Evolutionary conservation across 2,329 filamentous ascomycete species (phyloP), one percentile per base, ranked within the genome.

Genomic region (Chaetomiaceae sp.): DNA sequence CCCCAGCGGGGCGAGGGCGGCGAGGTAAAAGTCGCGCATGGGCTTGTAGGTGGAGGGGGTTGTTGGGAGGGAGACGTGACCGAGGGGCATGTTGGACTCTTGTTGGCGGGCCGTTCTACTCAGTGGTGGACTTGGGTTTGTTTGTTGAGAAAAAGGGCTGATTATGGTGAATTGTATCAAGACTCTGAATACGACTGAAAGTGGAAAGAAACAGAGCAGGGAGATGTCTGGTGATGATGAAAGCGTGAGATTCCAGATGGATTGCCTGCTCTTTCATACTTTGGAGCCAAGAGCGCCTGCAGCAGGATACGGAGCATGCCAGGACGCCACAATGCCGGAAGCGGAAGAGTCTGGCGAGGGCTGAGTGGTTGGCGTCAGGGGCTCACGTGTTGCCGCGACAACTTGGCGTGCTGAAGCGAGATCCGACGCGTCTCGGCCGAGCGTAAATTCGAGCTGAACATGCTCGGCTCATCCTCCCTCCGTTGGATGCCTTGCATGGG

Each of bases 11-110:
- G 39, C 25, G 36, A 61, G 58, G 36, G 36, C 34, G 48, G 51
- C 48, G 15, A 55, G 25, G 51, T 61, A 61, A 36, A 61, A 61
- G 34, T 54, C 54, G 34, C 58, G 57, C 59, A 60, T 60, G 19
- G 38, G 36, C 19, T 51, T 50, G 55, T 49, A 61, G 42, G 53
- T 52, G 15, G 27, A 31, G 33, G 51, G 44, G 11, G 52, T 55
- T 7, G 53, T 52, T 27, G 59, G 50, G 22, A 61, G 54, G 23
- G 49, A 55, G 39, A 58, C 49, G 48, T 61, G 59, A 23, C 42
- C 29, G 52, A 61, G 43, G 17, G 54, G 40, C 58, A 60, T n/a
- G n/a, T n/a, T n/a, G n/a, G n/a, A n/a, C n/a, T n/a, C n/a, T n/a
- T n/a, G n/a, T n/a, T 60, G n/a, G 25, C 33, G n/a, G 40, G 17